These are phyloP conservation scores for Ampelomyces quisqualis DNA, from an alignment of 2,329 filamentous ascomycete genomes.

Conservation along the genomic window DNA sequence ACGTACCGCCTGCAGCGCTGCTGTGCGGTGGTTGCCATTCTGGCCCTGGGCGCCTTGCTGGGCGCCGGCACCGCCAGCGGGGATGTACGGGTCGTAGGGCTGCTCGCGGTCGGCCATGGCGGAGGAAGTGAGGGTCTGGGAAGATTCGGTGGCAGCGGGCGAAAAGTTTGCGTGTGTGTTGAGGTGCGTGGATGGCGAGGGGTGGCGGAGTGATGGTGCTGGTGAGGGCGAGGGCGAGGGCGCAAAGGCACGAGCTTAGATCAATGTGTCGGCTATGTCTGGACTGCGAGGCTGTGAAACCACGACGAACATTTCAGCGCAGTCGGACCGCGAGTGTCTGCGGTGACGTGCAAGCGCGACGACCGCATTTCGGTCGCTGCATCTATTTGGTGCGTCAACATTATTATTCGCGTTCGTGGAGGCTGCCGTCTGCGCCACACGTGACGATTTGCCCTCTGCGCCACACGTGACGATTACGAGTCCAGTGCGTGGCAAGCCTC, in stretches of 20 bases:
- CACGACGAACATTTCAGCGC: no score
- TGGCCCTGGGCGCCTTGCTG: constrained; percentile 50
- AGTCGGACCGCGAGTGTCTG: no score
- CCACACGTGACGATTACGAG: constrained; percentile 17
- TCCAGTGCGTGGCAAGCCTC: not conserved
- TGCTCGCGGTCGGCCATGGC: constrained; percentile 60
- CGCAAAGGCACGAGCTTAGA: no score
- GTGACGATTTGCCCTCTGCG: no score
- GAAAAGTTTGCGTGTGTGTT: constrained; percentile 16
- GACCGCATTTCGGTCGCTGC: no score
- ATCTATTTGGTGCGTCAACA: no score
- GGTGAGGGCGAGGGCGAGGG: constrained; percentile 10
- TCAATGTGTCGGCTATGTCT: no score
- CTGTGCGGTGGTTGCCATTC: constrained; percentile 64
- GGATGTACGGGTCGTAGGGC: constrained; percentile 89
- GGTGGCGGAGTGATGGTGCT: constrained; percentile 20
- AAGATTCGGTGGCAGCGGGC: constrained; percentile 12
- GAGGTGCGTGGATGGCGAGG: constrained; percentile 19
- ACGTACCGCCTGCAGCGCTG: constrained; percentile 77
- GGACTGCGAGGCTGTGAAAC: no score
- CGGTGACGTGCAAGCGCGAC: no score
- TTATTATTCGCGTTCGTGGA: no score
- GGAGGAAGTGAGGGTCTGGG: constrained; percentile 12
- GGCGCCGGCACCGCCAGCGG: constrained; percentile 58
- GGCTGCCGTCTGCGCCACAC: no score